phyloP scores from a whole-genome alignment of 352 stramenopile genomes.

The Globisporangium irregulare region DNA sequence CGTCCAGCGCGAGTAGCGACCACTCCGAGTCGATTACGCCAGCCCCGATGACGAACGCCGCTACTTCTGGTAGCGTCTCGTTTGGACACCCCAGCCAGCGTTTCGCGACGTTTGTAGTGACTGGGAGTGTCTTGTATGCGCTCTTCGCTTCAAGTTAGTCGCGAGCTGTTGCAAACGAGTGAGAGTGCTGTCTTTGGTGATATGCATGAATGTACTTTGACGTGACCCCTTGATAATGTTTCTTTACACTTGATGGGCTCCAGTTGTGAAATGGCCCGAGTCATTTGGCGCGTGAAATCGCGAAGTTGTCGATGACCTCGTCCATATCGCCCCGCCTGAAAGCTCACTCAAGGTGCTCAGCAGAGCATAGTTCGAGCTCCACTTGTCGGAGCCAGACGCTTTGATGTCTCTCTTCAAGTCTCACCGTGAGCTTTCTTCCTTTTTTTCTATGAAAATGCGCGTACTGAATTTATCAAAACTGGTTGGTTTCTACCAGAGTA shows the following conservation, averaged over 20 bases:
- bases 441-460: background rate
- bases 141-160: conserved; percentile 2
- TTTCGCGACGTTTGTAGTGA: background rate
- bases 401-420: background rate
- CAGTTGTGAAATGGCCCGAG: no score
- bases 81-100: background rate
- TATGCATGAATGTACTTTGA: background rate
- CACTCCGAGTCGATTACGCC: background rate
- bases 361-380: background rate
- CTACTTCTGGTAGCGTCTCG: background rate
- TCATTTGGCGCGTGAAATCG: background rate
- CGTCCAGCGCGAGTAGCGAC: background rate
- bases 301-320: background rate
- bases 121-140: background rate
- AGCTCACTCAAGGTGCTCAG: background rate
- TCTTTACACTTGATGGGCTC: background rate
- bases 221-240: background rate
- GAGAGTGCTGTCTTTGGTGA: background rate
- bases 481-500: background rate
- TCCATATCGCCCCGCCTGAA: background rate
- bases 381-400: background rate
- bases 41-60: background rate
- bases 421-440: background rate
- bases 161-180: background rate
- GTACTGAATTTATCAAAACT: background rate